phyloP scores from a whole-genome alignment of 305 asterid species.

The Rubia tinctorum region DNA sequence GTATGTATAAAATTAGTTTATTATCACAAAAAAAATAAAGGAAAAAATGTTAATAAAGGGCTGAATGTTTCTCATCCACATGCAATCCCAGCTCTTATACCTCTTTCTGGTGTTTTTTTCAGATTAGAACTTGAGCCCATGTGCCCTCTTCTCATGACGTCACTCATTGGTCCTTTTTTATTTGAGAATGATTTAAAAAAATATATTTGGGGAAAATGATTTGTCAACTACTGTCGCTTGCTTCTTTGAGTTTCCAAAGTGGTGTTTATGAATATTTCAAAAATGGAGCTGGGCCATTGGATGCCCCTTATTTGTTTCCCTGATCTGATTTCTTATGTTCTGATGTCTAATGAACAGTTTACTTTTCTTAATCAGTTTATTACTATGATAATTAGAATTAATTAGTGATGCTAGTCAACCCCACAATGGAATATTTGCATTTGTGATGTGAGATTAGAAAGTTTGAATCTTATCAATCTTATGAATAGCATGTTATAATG shows the following conservation, averaged over 20 bases:
- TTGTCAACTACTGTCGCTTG: conserved; percentile 41
- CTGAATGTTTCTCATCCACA: conserved; percentile 55
- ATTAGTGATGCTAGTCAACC: conserved; percentile 1
- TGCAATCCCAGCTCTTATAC: conserved; percentile 33
- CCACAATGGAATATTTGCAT: not conserved
- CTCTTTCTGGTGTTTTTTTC: conserved; percentile 42
- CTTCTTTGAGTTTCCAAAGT: not conserved
- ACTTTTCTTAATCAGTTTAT: not conserved
- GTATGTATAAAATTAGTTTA: conserved; percentile 5
- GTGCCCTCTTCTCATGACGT: conserved; percentile 61
- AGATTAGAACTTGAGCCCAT: conserved; percentile 46
- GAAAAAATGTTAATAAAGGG: conserved; percentile 11
- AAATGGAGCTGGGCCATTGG: conserved; percentile 19
- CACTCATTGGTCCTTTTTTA: conserved; percentile 34
- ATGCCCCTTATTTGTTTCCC: conserved; percentile 13
- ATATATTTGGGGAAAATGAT: conserved; percentile 37
- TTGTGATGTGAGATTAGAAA: not conserved
- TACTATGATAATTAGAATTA: not conserved
- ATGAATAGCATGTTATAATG: no score
- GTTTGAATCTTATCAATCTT: not conserved
- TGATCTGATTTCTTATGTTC: conserved; percentile 6
- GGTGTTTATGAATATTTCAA: conserved; percentile 8
- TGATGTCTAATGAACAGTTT: not conserved
- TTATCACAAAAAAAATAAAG: conserved; percentile 9
- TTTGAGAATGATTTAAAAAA: conserved; percentile 22